Evolutionary conservation across 768 basidiomycete species (phyloP).

Genomic region (Suillus alpinus): DNA sequence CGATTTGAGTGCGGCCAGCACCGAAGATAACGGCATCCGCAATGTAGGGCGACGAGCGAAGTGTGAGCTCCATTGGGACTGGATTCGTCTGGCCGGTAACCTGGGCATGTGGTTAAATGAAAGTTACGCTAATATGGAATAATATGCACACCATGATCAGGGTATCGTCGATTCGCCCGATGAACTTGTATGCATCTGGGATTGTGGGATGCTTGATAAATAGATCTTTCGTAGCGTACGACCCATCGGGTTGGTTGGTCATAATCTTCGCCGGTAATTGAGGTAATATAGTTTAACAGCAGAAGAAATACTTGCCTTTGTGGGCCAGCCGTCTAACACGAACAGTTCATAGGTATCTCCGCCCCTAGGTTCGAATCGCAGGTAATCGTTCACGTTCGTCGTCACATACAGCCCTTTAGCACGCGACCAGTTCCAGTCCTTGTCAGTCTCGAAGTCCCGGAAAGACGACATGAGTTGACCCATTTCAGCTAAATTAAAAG

Average conservation of each 20-base stretch:
- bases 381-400: constrained; percentile 28
- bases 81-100: constrained; percentile 52
- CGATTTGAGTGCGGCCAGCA: constrained; percentile 44
- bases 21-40: constrained; percentile 56
- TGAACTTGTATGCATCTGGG: constrained; percentile 41
- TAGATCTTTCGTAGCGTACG: constrained; percentile 56
- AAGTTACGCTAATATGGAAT: not conserved
- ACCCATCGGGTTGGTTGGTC: constrained; percentile 47
- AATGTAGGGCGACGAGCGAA: constrained; percentile 46
- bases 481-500: constrained; percentile 23
- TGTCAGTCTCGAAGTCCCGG: constrained; percentile 47
- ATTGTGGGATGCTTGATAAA: constrained; percentile 47
- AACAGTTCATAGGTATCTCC: constrained; percentile 45
- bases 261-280: constrained; percentile 14
- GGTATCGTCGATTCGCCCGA: constrained; percentile 57
- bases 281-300: constrained; percentile 12
- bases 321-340: constrained; percentile 49
- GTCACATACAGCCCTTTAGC: constrained; percentile 22
- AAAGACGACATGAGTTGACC: constrained; percentile 45
- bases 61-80: constrained; percentile 50
- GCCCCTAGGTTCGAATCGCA: constrained; percentile 43
- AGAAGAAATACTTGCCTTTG: constrained; percentile 35
- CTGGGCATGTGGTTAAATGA: constrained; percentile 25
- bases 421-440: constrained; percentile 55
- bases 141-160: constrained; percentile 34